phyloP scores from a whole-genome alignment of 768 basidiomycete species.

The Suillus clintonianus region DNA sequence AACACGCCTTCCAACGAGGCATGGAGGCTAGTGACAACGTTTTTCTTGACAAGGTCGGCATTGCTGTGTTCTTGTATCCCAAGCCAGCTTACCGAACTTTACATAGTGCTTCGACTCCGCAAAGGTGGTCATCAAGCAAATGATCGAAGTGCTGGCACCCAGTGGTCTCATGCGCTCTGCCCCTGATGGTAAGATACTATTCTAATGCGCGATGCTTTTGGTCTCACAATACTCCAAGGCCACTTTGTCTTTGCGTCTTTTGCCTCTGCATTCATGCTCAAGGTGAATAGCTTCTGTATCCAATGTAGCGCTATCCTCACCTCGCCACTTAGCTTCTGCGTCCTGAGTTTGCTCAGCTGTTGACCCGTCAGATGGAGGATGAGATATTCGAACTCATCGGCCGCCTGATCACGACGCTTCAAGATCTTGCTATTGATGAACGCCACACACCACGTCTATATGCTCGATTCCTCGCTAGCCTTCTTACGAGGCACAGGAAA shows the following conservation, averaged over 20 bases:
- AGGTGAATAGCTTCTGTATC: constrained; percentile 43
- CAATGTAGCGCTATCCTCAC: neutral
- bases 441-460: constrained; percentile 80
- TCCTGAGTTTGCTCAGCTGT: constrained; percentile 68
- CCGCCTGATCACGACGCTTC: constrained; percentile 69
- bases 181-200: constrained; percentile 61
- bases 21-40: constrained; percentile 61
- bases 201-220: neutral
- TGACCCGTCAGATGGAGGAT: constrained; percentile 59
- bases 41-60: constrained; percentile 65
- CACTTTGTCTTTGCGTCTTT: constrained; percentile 81
- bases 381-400: constrained; percentile 75
- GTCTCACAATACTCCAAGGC: constrained; percentile 37
- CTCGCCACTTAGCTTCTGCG: constrained; percentile 55
- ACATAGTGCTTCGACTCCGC: constrained; percentile 70
- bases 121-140: constrained; percentile 61
- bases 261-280: constrained; percentile 81
- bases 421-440: constrained; percentile 78
- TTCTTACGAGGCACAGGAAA: constrained; percentile 68
- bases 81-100: neutral
- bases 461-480: constrained; percentile 75
- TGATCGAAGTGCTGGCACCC: constrained; percentile 66
- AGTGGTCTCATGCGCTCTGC: constrained; percentile 78
- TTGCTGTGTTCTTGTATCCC: neutral
- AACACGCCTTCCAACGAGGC: constrained; percentile 76